These are phyloP conservation scores for Tetrapisispora taiwanensis DNA, from an alignment of 805 yeast species.

Conservation along the genomic window DNA sequence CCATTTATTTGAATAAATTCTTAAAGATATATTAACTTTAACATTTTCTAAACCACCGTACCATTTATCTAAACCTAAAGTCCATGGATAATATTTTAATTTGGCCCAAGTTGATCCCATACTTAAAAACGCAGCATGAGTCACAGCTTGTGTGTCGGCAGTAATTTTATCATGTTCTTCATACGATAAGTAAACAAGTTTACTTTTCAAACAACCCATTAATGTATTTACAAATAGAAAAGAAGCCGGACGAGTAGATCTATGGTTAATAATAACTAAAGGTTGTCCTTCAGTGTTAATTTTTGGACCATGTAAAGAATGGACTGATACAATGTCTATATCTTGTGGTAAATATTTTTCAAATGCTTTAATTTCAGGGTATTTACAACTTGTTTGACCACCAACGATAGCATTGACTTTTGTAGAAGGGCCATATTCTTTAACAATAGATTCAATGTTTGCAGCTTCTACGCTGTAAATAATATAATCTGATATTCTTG, in stretches of 20 bases:
- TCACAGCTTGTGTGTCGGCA: conserved; percentile 97
- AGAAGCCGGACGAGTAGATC: conserved; percentile 43
- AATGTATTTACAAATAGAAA: conserved; percentile 53
- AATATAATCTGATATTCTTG: conserved; percentile 70
- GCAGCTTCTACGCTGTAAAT: conserved; percentile 93
- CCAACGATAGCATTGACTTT: conserved; percentile 87
- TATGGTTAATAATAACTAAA: conserved; percentile 70
- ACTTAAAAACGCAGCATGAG: conserved; percentile 92
- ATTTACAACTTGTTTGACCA: conserved; percentile 96
- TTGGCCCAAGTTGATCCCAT: conserved; percentile 97
- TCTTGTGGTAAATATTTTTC: conserved; percentile 67
- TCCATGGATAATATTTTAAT: conserved; percentile 82
- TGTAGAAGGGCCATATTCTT: conserved; percentile 74
- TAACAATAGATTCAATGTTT: conserved; percentile 60
- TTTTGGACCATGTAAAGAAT: conserved; percentile 89
- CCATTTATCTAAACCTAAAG: conserved; percentile 44
- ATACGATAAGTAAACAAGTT: conserved; percentile 68
- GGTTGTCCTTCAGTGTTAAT: conserved; percentile 90
- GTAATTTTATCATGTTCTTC: conserved; percentile 88
- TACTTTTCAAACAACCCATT: conserved; percentile 66
- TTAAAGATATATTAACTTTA: conserved; percentile 80
- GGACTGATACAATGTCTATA: conserved; percentile 75
- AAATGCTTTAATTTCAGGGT: conserved; percentile 80
- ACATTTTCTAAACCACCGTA: conserved; percentile 93
- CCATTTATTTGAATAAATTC: conserved; percentile 92